Evolutionary conservation across 2,329 filamentous ascomycete species (phyloP), one percentile per base, ranked within the genome.

Genomic region (Annulohypoxylon truncatum): DNA sequence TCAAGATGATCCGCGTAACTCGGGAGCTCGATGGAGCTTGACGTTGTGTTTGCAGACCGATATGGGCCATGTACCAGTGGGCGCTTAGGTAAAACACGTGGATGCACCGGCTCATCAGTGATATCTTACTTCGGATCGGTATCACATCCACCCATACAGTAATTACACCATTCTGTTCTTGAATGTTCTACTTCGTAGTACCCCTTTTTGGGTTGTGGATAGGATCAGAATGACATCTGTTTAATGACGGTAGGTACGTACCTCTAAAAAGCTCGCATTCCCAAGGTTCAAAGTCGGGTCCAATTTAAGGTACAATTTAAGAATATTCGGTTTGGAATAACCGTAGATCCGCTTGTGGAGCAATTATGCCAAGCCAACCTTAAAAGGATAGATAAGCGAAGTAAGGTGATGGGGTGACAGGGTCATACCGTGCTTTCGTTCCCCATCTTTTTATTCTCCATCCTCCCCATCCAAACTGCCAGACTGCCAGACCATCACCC

Each of bases 341-440:
- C 15, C 33, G 22, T 53, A 53, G 33, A 42, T 53, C 51, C 51
- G 51, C 24, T 26, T 29, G 13, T 20, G 38, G 38, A 42, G 2
- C 5, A 18, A 40, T 18, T 12, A 5, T 4, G 18, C 33, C 33
- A 42, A 53, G 28, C 47, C 47, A 50, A 42, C 38, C 38, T 42
- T 42, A 42, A 42, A 42, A 20, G 33, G 31, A 38, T 40, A 53
- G 50, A 53, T 53, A 53, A 53, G 50, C 50, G 50, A 53, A 53
- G 8, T 48, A 29, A 35, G 29, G 33, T 35, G 13, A 35, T 10
- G n/a, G 35, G 13, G 35, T 38, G 35, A 8, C 38, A 42, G 7
- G 38, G 18, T 22, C 8, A 22, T 22, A 42, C 38, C 8, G 38
- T 20, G 8, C 4, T 12, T 53, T 26, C 24, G n/a, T 53, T 53